phyloP scores from a whole-genome alignment of 225 moss, liverwort and hornwort genomes.

The Takakia lepidozioides region DNA sequence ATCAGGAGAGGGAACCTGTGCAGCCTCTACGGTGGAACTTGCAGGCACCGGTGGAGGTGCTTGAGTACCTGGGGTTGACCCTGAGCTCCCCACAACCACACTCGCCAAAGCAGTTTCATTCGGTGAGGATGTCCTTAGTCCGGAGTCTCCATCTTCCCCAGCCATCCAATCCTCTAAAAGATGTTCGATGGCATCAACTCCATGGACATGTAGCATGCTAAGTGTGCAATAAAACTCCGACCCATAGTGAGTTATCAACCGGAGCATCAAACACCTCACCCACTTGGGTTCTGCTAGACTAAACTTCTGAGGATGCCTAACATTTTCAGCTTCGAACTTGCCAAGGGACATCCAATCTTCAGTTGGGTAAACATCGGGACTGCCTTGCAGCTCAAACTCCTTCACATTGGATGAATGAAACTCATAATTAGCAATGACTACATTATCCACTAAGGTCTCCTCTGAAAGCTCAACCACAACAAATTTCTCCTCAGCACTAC shows the following conservation, averaged over 20 bases:
- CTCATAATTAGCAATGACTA: constrained; percentile 82
- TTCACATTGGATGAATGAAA: constrained; percentile 89
- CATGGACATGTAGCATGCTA: constrained; percentile 74
- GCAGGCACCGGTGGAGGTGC: constrained; percentile 2
- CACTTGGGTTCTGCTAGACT: constrained; percentile 71
- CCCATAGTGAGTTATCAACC: constrained; percentile 82
- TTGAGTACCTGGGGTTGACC: constrained; percentile 15
- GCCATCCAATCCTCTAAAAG: constrained; percentile 93
- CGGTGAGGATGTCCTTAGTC: constrained; percentile 19
- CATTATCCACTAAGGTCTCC: constrained; percentile 80
- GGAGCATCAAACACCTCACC: constrained; percentile 77
- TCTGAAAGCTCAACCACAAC: constrained; percentile 82
- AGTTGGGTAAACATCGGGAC: constrained; percentile 63
- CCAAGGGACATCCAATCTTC: constrained; percentile 84
- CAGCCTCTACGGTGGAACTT: constrained; percentile 10
- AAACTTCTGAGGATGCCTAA: constrained; percentile 76
- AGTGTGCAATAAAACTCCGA: constrained; percentile 93
- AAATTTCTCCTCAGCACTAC: constrained; percentile 80
- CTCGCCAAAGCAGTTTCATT: constrained; percentile 28
- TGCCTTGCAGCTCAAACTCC: constrained; percentile 86
- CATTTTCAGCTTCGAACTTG: constrained; percentile 87
- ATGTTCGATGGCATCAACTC: constrained; percentile 88
- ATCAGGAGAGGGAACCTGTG: constrained; percentile 6
- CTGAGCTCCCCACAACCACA: not conserved
- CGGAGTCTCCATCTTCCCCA: constrained; percentile 56